Evolutionary conservation across 2,329 filamentous ascomycete genomes (phyloP), one percentile per base, ranked within the genome.

Genomic region (Fusarium udum): DNA sequence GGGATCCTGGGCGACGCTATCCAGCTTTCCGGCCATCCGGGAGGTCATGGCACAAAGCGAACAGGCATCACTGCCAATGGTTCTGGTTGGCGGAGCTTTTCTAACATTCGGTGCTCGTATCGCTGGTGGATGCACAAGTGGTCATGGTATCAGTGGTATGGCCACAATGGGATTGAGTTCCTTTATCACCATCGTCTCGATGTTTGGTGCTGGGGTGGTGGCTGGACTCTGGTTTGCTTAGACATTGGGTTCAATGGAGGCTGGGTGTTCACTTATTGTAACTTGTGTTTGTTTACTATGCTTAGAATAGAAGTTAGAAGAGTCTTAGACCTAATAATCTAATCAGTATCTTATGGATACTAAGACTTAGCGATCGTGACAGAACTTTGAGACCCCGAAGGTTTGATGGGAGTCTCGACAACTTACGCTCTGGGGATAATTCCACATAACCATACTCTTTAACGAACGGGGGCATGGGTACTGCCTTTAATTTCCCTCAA

Each of bases 141-240:
- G 66, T 2, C 66, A 69, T 32, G 66, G 66, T 10, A 69, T 69
- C 2, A 69, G 65, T 18, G 66, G 66, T 4, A 69, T 69, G 65
- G 66, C 66, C 1, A 69, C 32, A 7, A 69, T 69, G 65, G 64
- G 65, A 8, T 6, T 63, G 10, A 68, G 65, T 8, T 69, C 66
- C 0, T 64, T 69, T 13, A 34, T 64, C 4, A 58, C 58, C 7
- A 36, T 69, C 3, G 26, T 32, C 1, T 69, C 39, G 2, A 64
- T 69, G 65, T 69, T 69, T 52, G 67, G 67, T 7, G 31, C 51
- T 15, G 66, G 64, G 2, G 7, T 69, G 6, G 2, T 64, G 8
- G 36, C 60, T 3, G 51, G 49, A 7, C 12, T 18, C 1, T 4
- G 22, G 1, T n/a, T 49, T 2, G 40, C 28, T 42, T 61, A 61